These are phyloP conservation scores for Argentina anserina DNA, from an alignment of 306 rosid species.

Conservation along the genomic window DNA sequence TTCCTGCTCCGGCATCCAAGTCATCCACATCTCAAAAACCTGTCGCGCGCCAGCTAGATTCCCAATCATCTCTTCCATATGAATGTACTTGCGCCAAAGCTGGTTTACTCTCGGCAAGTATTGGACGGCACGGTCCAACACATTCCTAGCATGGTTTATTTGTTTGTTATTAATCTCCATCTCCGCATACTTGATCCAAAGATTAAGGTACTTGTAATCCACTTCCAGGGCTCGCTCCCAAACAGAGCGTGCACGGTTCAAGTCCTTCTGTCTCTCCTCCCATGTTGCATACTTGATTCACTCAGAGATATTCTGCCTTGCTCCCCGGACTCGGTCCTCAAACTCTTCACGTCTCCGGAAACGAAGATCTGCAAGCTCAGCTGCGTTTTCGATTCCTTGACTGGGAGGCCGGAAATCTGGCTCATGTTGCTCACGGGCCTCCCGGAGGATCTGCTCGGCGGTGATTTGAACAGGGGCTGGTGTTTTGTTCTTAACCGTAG, in stretches of 20 bases:
- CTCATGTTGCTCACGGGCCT: constrained; percentile 74
- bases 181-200: constrained; percentile 81
- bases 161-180: constrained; percentile 74
- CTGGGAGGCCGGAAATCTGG: constrained; percentile 78
- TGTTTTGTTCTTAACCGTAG: constrained; percentile 73
- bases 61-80: constrained; percentile 72
- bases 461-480: constrained; percentile 64
- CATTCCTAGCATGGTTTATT: constrained; percentile 65
- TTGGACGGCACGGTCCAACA: constrained; percentile 74
- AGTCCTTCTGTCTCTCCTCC: constrained; percentile 76
- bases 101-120: constrained; percentile 66
- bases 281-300: constrained; percentile 28
- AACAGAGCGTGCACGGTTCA: constrained; percentile 70
- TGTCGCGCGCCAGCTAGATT: constrained; percentile 70
- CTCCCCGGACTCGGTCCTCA: constrained; percentile 30
- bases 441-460: constrained; percentile 37
- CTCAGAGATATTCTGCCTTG: no score
- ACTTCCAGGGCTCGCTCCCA: constrained; percentile 78
- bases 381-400: constrained; percentile 62
- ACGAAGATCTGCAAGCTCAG: constrained; percentile 65
- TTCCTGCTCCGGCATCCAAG: constrained; percentile 77
- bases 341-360: constrained; percentile 69
- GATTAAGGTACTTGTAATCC: constrained; percentile 61
- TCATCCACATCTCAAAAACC: constrained; percentile 81
- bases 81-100: constrained; percentile 18